These are phyloP conservation scores for Ailanthus altissimus DNA, from an alignment of 345 rosid species.

Conservation along the genomic window DNA sequence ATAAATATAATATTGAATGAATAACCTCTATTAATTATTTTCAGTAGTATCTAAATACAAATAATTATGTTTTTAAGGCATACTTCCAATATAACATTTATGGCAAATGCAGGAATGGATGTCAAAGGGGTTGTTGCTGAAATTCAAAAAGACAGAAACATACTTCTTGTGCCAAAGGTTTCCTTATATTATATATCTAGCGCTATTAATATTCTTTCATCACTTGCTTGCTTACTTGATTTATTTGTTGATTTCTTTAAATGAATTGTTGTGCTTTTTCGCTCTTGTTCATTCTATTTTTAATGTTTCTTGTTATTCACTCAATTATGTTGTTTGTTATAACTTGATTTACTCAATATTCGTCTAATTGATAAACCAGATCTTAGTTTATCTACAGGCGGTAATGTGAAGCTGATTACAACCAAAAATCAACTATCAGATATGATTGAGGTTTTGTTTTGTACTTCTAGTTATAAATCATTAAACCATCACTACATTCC, in stretches of 20 bases:
- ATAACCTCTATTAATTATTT: no score
- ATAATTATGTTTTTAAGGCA: no score
- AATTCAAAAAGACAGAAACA: conserved; percentile 66
- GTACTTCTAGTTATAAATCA: conserved; percentile 26
- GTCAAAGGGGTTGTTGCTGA: conserved; percentile 86
- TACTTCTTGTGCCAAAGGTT: conserved; percentile 85
- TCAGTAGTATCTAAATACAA: no score
- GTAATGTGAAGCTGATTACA: conserved; percentile 88
- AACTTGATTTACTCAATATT: conserved; percentile 1
- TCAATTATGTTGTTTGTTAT: background rate
- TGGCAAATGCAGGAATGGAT: conserved; percentile 80
- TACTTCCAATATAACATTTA: no score
- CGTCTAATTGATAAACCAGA: conserved; percentile 32
- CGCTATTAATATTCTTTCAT: conserved; percentile 10
- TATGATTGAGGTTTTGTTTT: conserved; percentile 82
- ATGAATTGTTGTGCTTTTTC: background rate
- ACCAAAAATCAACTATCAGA: conserved; percentile 64
- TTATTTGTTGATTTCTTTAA: conserved; percentile 1
- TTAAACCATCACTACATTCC: conserved; percentile 9
- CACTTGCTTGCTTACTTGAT: conserved; percentile 17
- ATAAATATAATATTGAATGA: no score
- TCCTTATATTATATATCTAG: conserved; percentile 25
- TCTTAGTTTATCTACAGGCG: conserved; percentile 77
- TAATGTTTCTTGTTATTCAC: background rate
- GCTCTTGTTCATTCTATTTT: background rate